Evolutionary conservation across 2,329 filamentous ascomycete species (phyloP).

Genomic region (Alternaria infectoria): DNA sequence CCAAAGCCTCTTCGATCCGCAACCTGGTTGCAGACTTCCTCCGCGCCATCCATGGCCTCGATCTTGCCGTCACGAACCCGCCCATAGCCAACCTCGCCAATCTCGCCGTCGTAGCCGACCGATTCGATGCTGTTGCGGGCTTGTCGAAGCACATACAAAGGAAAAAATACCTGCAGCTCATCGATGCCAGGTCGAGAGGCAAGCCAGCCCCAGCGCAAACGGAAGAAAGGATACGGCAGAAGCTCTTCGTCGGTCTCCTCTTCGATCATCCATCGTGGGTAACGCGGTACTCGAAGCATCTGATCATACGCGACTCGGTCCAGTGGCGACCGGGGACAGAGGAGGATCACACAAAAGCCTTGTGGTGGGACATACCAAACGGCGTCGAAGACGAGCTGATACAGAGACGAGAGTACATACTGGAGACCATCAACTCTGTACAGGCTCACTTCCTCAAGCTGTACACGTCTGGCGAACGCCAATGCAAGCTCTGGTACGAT

Average conservation of each 20-base stretch:
- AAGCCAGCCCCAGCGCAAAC: conserved; percentile 50
- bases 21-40: conserved; percentile 71
- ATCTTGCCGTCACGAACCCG: conserved; percentile 51
- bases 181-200: conserved; percentile 54
- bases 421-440: conserved; percentile 73
- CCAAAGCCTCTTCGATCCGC: conserved; percentile 65
- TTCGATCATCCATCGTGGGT: conserved; percentile 68
- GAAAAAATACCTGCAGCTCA: conserved; percentile 50
- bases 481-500: conserved; percentile 78
- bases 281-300: conserved; percentile 66
- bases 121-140: conserved; percentile 68
- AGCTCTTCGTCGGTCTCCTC: conserved; percentile 70
- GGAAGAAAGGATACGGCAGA: conserved; percentile 73
- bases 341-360: conserved; percentile 51
- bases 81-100: conserved; percentile 70
- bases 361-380: conserved; percentile 77
- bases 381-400: conserved; percentile 74
- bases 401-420: conserved; percentile 68
- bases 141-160: conserved; percentile 62
- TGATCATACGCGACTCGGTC: conserved; percentile 70
- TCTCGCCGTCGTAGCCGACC: conserved; percentile 73
- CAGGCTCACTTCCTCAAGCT: conserved; percentile 70
- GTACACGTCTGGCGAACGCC: conserved; percentile 70
- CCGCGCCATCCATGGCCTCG: conserved; percentile 66
- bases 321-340: conserved; percentile 58